A percentile compares a stretch with the other conserved stretches of the same genome.
Evolutionary conservation across 805 yeast genomes (phyloP).

Genomic region (Pichia nakasei): DNA sequence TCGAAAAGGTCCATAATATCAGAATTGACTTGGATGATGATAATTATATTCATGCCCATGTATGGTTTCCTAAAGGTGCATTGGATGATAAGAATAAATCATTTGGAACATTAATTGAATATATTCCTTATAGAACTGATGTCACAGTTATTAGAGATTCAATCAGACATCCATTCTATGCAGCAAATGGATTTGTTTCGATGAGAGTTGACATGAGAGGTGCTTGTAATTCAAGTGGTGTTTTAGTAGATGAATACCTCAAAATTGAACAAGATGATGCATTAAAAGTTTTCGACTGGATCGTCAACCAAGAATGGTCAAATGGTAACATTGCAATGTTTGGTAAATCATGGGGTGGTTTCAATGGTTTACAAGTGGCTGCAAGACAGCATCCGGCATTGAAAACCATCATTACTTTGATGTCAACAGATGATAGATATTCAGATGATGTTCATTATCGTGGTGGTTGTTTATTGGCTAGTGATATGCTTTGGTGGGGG

Average conservation of each 20-base stretch:
- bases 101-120: conserved; percentile 33
- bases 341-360: conserved; percentile 44
- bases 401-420: conserved; percentile 34
- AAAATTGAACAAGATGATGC: conserved; percentile 37
- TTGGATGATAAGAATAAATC: conserved; percentile 20
- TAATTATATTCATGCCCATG: conserved; percentile 29
- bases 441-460: conserved; percentile 42
- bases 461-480: conserved; percentile 37
- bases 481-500: conserved; percentile 45
- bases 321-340: conserved; percentile 39
- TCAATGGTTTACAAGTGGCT: conserved; percentile 38
- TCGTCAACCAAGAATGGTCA: conserved; percentile 32
- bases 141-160: conserved; percentile 37
- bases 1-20: conserved; percentile 28
- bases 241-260: conserved; percentile 33
- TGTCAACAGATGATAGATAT: conserved; percentile 41
- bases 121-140: conserved; percentile 39
- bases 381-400: conserved; percentile 39
- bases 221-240: conserved; percentile 34
- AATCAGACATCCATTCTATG: conserved; percentile 37
- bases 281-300: conserved; percentile 36
- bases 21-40: conserved; percentile 34
- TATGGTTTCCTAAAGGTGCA: conserved; percentile 36
- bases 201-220: conserved; percentile 42
- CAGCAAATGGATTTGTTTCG: conserved; percentile 38